Evolutionary conservation across 257 asterid species (phyloP).

Genomic region (Penstemon davidsonii): DNA sequence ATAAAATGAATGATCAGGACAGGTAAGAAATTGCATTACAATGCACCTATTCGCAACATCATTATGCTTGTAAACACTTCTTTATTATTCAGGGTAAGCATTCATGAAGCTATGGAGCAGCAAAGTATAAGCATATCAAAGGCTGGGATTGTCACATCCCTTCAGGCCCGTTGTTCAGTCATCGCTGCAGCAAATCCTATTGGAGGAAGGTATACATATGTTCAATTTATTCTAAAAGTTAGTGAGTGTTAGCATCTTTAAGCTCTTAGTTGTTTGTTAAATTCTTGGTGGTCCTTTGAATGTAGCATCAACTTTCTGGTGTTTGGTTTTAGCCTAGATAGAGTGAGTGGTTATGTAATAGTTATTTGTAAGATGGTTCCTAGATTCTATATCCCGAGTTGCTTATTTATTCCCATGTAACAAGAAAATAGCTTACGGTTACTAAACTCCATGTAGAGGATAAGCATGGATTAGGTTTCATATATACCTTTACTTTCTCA

Average conservation of each 20-base stretch:
- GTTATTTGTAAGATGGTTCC: neutral
- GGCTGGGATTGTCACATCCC: conserved; percentile 98
- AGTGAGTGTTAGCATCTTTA: conserved; percentile 5
- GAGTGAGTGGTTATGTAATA: neutral
- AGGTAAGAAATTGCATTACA: conserved; percentile 46
- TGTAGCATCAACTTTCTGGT: conserved; percentile 9
- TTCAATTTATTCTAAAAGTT: conserved; percentile 12
- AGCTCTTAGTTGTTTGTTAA: conserved; percentile 2
- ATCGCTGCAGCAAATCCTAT: conserved; percentile 99
- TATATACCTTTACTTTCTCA: neutral
- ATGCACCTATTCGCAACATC: conserved; percentile 10
- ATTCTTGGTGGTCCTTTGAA: neutral
- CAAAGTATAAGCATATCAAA: conserved; percentile 98
- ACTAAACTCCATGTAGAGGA: neutral
- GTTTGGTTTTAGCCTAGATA: conserved; percentile 9
- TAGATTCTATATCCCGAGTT: neutral
- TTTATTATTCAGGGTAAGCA: conserved; percentile 74
- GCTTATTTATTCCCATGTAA: neutral
- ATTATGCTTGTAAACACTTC: conserved; percentile 24
- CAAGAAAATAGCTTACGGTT: neutral
- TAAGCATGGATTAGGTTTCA: neutral
- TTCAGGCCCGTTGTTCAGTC: conserved; percentile 98
- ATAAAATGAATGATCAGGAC: conserved; percentile 98
- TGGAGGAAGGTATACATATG: conserved; percentile 79
- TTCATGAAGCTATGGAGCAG: conserved; percentile 99